These are phyloP conservation scores for Penicillium nucicola DNA, from an alignment of 495 filamentous ascomycete species.

Conservation along the genomic window DNA sequence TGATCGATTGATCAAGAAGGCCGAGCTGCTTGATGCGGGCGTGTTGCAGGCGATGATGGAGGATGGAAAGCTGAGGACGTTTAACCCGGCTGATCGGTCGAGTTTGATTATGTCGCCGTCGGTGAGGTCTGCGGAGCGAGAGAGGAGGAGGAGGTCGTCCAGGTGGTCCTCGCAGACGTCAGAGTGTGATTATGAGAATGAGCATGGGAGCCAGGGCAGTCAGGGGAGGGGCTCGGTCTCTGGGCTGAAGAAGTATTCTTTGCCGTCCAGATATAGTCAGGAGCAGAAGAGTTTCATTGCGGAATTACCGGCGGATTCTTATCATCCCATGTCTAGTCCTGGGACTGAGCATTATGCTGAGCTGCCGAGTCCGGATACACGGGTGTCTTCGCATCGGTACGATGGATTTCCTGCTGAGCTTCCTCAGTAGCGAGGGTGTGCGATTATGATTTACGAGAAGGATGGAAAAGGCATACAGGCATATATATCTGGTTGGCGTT, in stretches of 20 bases:
- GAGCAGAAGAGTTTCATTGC: background rate
- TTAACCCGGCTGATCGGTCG: conserved; percentile 25
- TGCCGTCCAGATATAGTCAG: background rate
- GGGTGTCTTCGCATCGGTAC: background rate
- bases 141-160: background rate
- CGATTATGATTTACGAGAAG: no score
- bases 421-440: background rate
- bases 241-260: background rate
- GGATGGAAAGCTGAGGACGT: conserved; percentile 26
- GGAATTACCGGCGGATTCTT: conserved; percentile 10
- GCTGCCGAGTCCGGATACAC: conserved; percentile 1
- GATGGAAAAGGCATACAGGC: no score
- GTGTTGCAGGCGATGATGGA: conserved; percentile 25
- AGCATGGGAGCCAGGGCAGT: background rate
- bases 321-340: background rate
- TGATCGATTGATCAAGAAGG: conserved; percentile 60
- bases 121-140: conserved; percentile 1
- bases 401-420: conserved; percentile 2
- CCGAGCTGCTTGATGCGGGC: conserved; percentile 35
- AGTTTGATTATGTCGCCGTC: background rate
- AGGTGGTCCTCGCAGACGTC: background rate
- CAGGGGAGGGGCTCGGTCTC: background rate
- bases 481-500: no score
- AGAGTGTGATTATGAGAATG: background rate
- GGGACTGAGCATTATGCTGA: background rate